Evolutionary conservation across 305 asterid genomes (phyloP), one percentile per base, ranked within the genome.

Genomic region (Nicotiana rustica): DNA sequence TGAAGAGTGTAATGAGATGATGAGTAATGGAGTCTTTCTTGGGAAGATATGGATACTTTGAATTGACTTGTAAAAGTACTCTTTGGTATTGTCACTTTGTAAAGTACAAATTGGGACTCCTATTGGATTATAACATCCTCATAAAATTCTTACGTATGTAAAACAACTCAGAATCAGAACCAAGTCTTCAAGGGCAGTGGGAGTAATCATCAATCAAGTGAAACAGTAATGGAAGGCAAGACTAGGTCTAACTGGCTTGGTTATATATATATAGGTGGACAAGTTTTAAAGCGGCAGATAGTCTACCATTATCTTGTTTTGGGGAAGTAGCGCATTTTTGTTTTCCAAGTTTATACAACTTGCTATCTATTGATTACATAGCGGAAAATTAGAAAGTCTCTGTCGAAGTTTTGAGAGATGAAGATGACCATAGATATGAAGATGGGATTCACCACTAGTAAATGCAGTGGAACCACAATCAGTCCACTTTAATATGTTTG

Each of bases 1-100:
- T 7, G 52, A 7, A 19, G 29, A 17, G 52, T 67, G 44, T 35
- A 33, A 67, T 21, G 76, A 35, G 76, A 35, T 35, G 29, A 67
- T 67, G 76, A 35, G 25, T 35, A 49, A 67, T 67, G 55, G 29
- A n/a, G 55, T 67, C n/a, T 41, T 38, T 67, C 52, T 67, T 67
- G 76, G 76, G 55, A 35, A 67, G 76, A 67, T 67, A 67, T 35
- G 76, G 29, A 25, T 25, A 25, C 29, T 25, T 25, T 25, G 29
- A 25, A 25, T 25, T 25, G 29, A 25, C 29, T 25, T 25, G 29
- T 25, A 25, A 25, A 25, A 25, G 29, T 25, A 25, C 29, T 25
- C 29, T 25, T 25, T 25, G 29, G 29, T 25, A 25, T 25, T 25
- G 29, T 25, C 29, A 25, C 29, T 25, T 25, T 25, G 29, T 25